Percentiles rank a stretch among this genome's conserved stretches.
phyloP scores from a whole-genome alignment of 768 basidiomycete genomes.

The Agaricus blazei region DNA sequence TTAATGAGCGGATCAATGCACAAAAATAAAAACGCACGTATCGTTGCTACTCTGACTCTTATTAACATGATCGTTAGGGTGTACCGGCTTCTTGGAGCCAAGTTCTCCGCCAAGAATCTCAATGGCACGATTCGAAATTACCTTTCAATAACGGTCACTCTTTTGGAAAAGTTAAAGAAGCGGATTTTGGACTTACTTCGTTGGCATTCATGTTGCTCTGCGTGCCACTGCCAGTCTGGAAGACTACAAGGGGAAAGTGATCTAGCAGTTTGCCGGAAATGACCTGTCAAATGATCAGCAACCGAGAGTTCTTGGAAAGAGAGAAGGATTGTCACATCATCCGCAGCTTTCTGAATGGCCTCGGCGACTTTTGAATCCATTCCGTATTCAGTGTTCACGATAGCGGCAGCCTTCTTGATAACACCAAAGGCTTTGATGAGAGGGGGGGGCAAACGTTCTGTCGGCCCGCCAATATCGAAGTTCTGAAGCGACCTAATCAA shows the following conservation, averaged over 20 bases:
- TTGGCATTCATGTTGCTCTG: constrained; percentile 99
- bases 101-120: constrained; percentile 93
- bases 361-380: constrained; percentile 82
- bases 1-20: background rate
- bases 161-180: background rate
- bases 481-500: constrained; percentile 79
- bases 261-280: constrained; percentile 92
- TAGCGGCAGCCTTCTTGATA: constrained; percentile 93
- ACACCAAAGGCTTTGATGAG: constrained; percentile 97
- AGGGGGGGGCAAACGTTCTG: constrained; percentile 91
- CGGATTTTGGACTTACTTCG: constrained; percentile 48
- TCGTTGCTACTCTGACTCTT: constrained; percentile 99
- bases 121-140: constrained; percentile 97
- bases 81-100: constrained; percentile 95
- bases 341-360: constrained; percentile 89
- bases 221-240: constrained; percentile 98
- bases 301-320: background rate
- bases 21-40: constrained; percentile 53
- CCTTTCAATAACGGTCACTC: constrained; percentile 36
- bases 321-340: constrained; percentile 59
- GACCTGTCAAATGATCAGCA: constrained; percentile 49
- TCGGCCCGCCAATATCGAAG: constrained; percentile 95
- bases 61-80: constrained; percentile 99
- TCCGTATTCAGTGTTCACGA: constrained; percentile 88
- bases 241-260: constrained; percentile 97